phyloP scores from a whole-genome alignment of 495 filamentous ascomycete genomes.

The Tuber borchii region DNA sequence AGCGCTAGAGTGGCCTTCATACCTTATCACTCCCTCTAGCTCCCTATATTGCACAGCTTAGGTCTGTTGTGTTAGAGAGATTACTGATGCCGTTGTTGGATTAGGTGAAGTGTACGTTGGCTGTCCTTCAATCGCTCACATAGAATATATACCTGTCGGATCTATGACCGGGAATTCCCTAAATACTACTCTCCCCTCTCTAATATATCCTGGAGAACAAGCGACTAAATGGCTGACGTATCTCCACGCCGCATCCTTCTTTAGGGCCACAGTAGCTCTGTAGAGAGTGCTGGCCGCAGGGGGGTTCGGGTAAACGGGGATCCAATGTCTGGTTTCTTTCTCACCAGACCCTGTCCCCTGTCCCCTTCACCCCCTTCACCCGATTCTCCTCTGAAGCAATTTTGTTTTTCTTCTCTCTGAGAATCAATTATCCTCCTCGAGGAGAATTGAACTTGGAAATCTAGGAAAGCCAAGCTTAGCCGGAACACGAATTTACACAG shows the following conservation, averaged over 20 bases:
- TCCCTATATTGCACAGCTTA: neutral
- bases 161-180: neutral
- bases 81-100: neutral
- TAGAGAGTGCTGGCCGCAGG: neutral
- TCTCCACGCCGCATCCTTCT: neutral
- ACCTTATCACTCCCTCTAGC: neutral
- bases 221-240: neutral
- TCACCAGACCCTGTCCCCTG: neutral
- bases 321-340: no score
- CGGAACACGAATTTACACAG: no score
- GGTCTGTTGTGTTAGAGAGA: neutral
- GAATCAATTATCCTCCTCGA: neutral
- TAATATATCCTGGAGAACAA: neutral
- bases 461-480: neutral
- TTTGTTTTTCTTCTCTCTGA: neutral
- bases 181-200: neutral
- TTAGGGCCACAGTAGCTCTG: neutral
- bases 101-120: neutral
- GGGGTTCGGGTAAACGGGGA: neutral
- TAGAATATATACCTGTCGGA: neutral
- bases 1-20: neutral
- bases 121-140: neutral
- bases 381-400: neutral
- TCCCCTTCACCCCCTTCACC: no score
- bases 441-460: neutral